Evolutionary conservation across 2,329 filamentous ascomycete genomes (phyloP), one percentile per base, ranked within the genome.

Genomic region (Hymenoscyphus albidus): DNA sequence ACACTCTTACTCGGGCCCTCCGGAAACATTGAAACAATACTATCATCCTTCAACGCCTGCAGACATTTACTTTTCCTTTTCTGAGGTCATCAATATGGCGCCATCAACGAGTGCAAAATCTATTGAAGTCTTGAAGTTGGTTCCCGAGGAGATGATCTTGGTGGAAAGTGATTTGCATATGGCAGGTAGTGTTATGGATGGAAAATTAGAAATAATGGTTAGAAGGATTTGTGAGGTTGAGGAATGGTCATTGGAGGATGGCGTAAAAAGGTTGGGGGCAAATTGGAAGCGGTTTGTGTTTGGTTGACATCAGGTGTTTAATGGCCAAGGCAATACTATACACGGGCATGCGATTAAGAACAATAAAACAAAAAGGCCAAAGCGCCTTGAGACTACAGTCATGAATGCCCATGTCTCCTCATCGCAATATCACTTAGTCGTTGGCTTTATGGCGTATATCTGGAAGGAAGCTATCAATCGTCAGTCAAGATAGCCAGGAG

Each of bases 151-250:
- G 70, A 83, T 88, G 62, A 80, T 99, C 13, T 81, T 99, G 22
- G 83, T 96, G 2, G 95, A 99, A 77, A 98, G 93, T 74, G 95
- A 99, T 77, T 76, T 97, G 65, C 92, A 98, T 76, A 84, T 80
- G 22, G 95, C 94, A 0, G 95, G 95, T 0, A 81, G 87, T 0
- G 79, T 83, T 60, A 96, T 98, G 91, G 95, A 98, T 74, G 77
- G 79, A 2, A 79, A 86, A 65, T 78, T 99, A 13, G 90, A 94
- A 74, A 84, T 90, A 57, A 89, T 93, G 67, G 86, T 90, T 63
- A 81, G 88, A n/a, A 86, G 83, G 66, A 84, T 98, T 5, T 97
- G 94, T 73, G 77, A 83, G 59, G 80, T 93, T 57, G 95, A 93
- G 70, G 87, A 84, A 1, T 98, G 95, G 94, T 75, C 77, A 0